Conservation (phyloP, 495 filamentous ascomycete species). For the Hypoxylon crocopeplum region DNA sequence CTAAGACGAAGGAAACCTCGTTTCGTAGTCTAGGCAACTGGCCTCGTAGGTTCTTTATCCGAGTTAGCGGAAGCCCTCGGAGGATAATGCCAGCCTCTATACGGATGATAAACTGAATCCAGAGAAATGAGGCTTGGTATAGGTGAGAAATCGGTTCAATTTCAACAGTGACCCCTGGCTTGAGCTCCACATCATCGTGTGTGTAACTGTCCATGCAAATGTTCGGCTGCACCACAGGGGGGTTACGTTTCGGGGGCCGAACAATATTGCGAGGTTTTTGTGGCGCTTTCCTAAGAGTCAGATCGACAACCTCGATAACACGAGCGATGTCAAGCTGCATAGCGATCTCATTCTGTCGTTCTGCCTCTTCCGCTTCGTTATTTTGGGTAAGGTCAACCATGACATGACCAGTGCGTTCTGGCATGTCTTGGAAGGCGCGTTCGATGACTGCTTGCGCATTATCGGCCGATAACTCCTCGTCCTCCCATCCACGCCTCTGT, state of each 20-base stretch:
- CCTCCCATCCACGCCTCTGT: slow-evolving; percentile 3
- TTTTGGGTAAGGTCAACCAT: slow-evolving; percentile 12
- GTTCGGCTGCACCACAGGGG: not conserved
- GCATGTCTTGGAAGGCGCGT: slow-evolving; percentile 23
- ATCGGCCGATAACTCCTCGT: slow-evolving; percentile 11
- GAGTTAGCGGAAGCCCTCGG: slow-evolving; percentile 50
- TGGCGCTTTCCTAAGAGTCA: not conserved
- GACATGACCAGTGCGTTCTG: not conserved
- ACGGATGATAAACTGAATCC: slow-evolving; percentile 47
- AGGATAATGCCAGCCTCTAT: slow-evolving; percentile 39
- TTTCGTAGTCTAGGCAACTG: slow-evolving; percentile 54
- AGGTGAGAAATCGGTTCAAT: slow-evolving; percentile 29
- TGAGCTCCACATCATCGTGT: slow-evolving; percentile 30
- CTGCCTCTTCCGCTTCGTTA: slow-evolving; percentile 6
- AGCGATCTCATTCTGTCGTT: slow-evolving; percentile 7
- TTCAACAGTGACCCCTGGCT: slow-evolving; percentile 44
- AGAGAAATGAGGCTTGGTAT: slow-evolving; percentile 46
- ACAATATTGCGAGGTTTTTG: slow-evolving; percentile 3
- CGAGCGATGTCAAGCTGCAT: slow-evolving; percentile 19
- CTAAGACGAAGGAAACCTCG: slow-evolving; percentile 60
- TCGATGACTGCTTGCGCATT: slow-evolving; percentile 18
- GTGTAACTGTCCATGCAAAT: slow-evolving; percentile 22
- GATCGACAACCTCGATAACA: slow-evolving; percentile 35
- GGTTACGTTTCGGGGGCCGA: slow-evolving; percentile 17
- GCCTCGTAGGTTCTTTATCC: slow-evolving; percentile 48